Evolutionary conservation across 2,329 filamentous ascomycete species (phyloP).

Genomic region (Claviceps pazoutovae): DNA sequence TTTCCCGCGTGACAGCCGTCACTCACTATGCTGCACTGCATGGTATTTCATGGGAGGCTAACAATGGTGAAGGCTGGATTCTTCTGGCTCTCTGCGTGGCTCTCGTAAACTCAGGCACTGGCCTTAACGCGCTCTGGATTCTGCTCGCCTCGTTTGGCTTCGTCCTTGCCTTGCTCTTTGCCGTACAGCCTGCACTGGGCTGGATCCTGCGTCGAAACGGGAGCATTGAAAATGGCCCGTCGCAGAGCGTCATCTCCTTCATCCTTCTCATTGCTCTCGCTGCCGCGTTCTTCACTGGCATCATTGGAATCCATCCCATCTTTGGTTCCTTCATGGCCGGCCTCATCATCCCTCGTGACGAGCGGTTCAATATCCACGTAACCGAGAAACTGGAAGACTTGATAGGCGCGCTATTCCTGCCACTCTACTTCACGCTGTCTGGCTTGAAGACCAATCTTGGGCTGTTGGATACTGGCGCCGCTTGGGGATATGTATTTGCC

Average conservation of each 20-base stretch:
- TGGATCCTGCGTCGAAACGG: conserved; percentile 61
- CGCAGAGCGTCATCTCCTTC: conserved; percentile 68
- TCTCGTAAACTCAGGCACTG: conserved; percentile 74
- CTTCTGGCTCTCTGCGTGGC: conserved; percentile 85
- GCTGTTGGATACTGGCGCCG: conserved; percentile 63
- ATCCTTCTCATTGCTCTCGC: conserved; percentile 67
- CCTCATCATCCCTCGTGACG: conserved; percentile 78
- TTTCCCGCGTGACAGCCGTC: background rate
- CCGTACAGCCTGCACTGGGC: conserved; percentile 59
- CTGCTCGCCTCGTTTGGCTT: conserved; percentile 64
- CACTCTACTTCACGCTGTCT: conserved; percentile 86
- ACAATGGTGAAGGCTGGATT: conserved; percentile 47
- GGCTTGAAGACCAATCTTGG: conserved; percentile 81
- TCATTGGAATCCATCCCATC: conserved; percentile 88
- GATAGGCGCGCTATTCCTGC: conserved; percentile 68
- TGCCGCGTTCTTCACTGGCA: conserved; percentile 74
- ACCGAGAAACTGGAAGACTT: conserved; percentile 93
- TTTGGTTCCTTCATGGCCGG: conserved; percentile 88
- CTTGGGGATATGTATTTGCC: conserved; percentile 82
- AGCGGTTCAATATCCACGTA: conserved; percentile 78
- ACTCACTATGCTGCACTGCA: background rate
- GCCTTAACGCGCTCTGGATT: conserved; percentile 73
- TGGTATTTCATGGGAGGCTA: background rate
- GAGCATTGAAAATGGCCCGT: conserved; percentile 75
- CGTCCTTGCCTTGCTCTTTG: conserved; percentile 59